phyloP scores from a whole-genome alignment of 73 alveolate genomes.

The Paramecium octaurelia region DNA sequence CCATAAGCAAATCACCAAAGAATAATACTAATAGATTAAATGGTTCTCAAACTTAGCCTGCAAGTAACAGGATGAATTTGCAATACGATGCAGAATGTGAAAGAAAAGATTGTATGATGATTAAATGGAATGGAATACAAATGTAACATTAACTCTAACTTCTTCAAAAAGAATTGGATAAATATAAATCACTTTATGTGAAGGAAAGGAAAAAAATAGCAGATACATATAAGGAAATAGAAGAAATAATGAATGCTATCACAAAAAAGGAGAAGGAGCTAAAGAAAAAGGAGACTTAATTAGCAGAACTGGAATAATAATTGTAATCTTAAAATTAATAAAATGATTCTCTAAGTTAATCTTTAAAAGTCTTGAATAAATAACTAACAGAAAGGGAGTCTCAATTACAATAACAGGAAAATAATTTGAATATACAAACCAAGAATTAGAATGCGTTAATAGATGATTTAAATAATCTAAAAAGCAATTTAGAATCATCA shows the following conservation, averaged over 20 bases:
- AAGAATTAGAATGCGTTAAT: neutral
- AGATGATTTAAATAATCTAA: neutral
- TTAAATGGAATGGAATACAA: neutral
- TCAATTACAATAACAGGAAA: neutral
- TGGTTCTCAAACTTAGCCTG: slow-evolving; percentile 22
- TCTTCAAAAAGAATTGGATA: neutral
- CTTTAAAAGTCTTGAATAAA: neutral
- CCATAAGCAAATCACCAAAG: neutral
- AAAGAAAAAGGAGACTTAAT: neutral
- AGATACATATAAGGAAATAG: slow-evolving; percentile 35
- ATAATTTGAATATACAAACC: neutral
- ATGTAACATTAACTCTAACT: neutral
- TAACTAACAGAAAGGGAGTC: neutral
- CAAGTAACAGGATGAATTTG: neutral
- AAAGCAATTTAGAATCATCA: neutral
- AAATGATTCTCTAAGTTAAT: neutral
- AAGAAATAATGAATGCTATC: neutral
- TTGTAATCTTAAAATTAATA: neutral
- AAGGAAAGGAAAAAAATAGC: slow-evolving; percentile 29
- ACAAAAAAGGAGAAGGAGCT: neutral
- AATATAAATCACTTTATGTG: slow-evolving; percentile 12
- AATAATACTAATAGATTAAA: neutral
- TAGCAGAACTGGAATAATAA: neutral
- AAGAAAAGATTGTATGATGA: slow-evolving; percentile 10
- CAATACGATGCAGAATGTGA: neutral